phyloP scores from a whole-genome alignment of 192 early-diverging fungal genomes.

The Podila epigama region DNA sequence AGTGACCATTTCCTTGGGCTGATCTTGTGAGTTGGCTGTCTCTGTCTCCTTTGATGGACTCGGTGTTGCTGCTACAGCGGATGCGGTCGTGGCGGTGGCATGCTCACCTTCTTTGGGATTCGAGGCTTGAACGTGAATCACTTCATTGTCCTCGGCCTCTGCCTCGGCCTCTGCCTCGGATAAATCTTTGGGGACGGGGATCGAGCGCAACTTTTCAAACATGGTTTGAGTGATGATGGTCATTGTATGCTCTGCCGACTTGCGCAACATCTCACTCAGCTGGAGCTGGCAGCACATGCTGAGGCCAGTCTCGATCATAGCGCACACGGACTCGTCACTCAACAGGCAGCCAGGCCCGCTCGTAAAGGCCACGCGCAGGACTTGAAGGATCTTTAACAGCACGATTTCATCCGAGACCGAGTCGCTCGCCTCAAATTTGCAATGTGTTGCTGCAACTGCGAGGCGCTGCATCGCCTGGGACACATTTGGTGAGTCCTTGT shows the following conservation, averaged over 20 bases:
- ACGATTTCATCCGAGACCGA: constrained; percentile 95
- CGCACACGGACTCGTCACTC: constrained; percentile 93
- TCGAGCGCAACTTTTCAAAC: constrained; percentile 70
- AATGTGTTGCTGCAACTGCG: constrained; percentile 88
- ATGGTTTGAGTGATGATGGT: constrained; percentile 73
- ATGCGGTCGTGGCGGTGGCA: constrained; percentile 29
- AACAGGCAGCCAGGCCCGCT: constrained; percentile 74
- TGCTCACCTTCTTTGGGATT: constrained; percentile 24
- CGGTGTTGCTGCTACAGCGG: constrained; percentile 12
- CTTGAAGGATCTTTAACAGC: constrained; percentile 84
- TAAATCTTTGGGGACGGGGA: constrained; percentile 13
- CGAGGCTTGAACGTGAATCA: constrained; percentile 29
- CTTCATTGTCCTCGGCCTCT: constrained; percentile 24
- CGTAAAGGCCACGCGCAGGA: constrained; percentile 78
- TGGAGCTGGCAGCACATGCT: constrained; percentile 97
- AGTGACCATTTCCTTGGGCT: constrained; percentile 2
- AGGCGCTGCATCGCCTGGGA: constrained; percentile 72
- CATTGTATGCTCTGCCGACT: constrained; percentile 83
- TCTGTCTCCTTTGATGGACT: constrained; percentile 29
- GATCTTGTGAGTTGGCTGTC: constrained; percentile 20
- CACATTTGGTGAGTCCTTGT: constrained; percentile 70
- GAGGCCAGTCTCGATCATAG: constrained; percentile 97
- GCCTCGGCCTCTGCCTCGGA: neutral
- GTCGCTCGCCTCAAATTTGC: constrained; percentile 96
- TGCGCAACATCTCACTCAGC: constrained; percentile 80